Conservation (phyloP, 148 eudicot genomes). For the Euryodendron excelsum region DNA sequence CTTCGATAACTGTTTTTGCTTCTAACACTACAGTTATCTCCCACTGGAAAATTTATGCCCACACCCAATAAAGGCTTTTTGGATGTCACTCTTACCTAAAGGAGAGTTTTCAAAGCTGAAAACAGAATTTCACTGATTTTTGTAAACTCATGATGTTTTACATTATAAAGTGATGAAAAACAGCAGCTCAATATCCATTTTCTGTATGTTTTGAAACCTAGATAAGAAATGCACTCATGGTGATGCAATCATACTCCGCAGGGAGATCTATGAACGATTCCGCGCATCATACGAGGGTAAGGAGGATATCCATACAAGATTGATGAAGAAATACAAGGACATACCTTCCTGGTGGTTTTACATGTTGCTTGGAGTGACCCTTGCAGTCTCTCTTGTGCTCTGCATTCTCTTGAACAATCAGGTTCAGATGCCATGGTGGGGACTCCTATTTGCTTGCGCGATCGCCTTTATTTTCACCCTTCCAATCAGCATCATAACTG, state of each 20-base stretch:
- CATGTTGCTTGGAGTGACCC: conserved; percentile 54
- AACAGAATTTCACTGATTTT: not conserved
- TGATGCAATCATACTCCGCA: conserved; percentile 28
- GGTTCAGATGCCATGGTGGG: conserved; percentile 99
- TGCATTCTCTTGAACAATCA: conserved; percentile 68
- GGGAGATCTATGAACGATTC: conserved; percentile 75
- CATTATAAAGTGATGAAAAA: not conserved
- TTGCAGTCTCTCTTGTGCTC: conserved; percentile 54
- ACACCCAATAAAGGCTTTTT: not conserved
- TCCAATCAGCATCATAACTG: conserved; percentile 95
- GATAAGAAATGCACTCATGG: not conserved
- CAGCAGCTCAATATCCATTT: not conserved
- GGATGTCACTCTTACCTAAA: not conserved
- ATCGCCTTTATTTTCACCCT: conserved; percentile 88
- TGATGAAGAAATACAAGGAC: conserved; percentile 82
- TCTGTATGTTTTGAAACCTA: not conserved
- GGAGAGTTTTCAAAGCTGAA: conserved; percentile 1
- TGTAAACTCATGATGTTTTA: not conserved
- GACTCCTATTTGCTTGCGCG: conserved; percentile 75
- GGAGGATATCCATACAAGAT: conserved; percentile 81
- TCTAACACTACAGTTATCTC: not conserved
- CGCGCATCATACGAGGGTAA: conserved; percentile 73
- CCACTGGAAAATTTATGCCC: no score
- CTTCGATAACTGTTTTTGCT: not conserved
- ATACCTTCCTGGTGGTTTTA: conserved; percentile 98